phyloP scores from a whole-genome alignment of 1,284 basidiomycete species.

The Rhodotorula sp. region DNA sequence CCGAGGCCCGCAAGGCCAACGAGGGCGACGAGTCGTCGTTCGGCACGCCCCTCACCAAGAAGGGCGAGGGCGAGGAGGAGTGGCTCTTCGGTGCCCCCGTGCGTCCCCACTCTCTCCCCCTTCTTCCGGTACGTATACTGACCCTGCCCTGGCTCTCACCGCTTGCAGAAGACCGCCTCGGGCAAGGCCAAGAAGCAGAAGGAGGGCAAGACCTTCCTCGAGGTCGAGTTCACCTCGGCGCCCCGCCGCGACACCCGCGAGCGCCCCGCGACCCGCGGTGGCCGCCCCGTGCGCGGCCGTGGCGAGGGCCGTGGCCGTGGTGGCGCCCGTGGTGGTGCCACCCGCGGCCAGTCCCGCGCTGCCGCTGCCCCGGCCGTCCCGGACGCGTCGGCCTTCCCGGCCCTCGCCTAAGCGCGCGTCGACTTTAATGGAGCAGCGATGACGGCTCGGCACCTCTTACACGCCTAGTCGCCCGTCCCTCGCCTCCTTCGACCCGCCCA shows the following conservation, averaged over 20 bases:
- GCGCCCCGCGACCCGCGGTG: slow-evolving; percentile 26
- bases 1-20: slow-evolving; percentile 45
- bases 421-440: not conserved
- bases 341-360: slow-evolving; percentile 16
- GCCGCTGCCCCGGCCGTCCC: slow-evolving; percentile 32
- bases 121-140: not conserved
- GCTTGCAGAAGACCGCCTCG: slow-evolving; percentile 34
- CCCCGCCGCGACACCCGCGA: slow-evolving; percentile 23
- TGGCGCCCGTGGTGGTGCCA: slow-evolving; percentile 26
- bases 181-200: slow-evolving; percentile 44
- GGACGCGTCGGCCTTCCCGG: slow-evolving; percentile 40
- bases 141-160: not conserved
- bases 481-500: not conserved
- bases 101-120: slow-evolving; percentile 15
- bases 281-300: slow-evolving; percentile 27
- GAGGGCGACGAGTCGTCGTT: slow-evolving; percentile 42
- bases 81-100: slow-evolving; percentile 38
- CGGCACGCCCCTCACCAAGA: slow-evolving; percentile 32
- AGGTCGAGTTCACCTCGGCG: slow-evolving; percentile 42
- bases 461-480: not conserved
- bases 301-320: slow-evolving; percentile 38
- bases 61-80: slow-evolving; percentile 39
- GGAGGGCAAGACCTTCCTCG: slow-evolving; percentile 46
- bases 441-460: not conserved
- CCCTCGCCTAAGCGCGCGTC: slow-evolving; percentile 33